Percentiles rank a stretch among this genome's conserved stretches.
Evolutionary conservation across 805 yeast genomes (phyloP).

Genomic region (Sporopachydermia lactativora): DNA sequence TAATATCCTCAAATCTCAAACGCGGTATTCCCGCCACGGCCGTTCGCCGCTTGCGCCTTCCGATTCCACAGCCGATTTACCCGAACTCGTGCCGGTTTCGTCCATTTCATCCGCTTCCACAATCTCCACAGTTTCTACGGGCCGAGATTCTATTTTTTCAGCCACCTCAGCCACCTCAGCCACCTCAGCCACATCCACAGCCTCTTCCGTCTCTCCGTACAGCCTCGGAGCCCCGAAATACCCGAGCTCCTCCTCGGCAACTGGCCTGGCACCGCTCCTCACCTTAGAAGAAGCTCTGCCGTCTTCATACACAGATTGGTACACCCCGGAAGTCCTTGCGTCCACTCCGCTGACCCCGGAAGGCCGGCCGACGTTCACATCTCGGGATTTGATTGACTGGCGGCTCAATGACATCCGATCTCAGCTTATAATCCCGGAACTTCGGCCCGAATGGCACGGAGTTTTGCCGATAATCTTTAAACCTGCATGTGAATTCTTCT

Average conservation of each 20-base stretch:
- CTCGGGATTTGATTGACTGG: slow-evolving; percentile 55
- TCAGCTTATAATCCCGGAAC: slow-evolving; percentile 35
- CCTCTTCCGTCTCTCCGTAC: not conserved
- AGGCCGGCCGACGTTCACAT: slow-evolving; percentile 51
- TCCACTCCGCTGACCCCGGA: slow-evolving; percentile 28
- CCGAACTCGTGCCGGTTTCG: not conserved
- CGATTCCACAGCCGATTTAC: not conserved
- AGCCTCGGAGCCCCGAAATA: too few relatives aligned
- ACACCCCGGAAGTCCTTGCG: slow-evolving; percentile 37
- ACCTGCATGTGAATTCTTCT: slow-evolving; percentile 26
- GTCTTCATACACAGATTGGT: slow-evolving; percentile 35
- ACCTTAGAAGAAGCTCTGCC: slow-evolving; percentile 40
- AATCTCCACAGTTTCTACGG: not conserved
- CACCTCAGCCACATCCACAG: not conserved
- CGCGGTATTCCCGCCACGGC: not conserved
- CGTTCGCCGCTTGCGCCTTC: not conserved
- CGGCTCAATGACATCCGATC: slow-evolving; percentile 56
- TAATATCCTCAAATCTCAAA: not conserved
- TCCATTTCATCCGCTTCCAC: not conserved
- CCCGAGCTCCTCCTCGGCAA: too few relatives aligned
- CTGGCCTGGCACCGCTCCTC: not conserved
- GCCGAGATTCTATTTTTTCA: not conserved
- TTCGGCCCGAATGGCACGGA: slow-evolving; percentile 42
- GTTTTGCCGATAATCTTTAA: slow-evolving; percentile 30
- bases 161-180: not conserved